Evolutionary conservation across 2,329 filamentous ascomycete species (phyloP).

Genomic region (Alternaria arbusti): DNA sequence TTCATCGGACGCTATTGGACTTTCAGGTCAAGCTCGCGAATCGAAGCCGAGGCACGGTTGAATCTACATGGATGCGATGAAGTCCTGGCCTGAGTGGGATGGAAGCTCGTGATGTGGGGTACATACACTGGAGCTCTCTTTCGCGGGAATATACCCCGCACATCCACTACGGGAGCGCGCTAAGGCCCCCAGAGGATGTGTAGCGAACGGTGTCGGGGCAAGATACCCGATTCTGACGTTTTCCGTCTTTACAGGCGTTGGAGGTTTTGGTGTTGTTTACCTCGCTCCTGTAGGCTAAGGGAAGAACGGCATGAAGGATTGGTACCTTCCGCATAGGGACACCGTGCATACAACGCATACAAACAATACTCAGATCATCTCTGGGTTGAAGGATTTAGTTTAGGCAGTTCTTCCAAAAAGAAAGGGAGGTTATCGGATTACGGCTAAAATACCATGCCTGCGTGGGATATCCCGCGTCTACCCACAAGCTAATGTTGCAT

Average conservation of each 20-base stretch:
- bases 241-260: not conserved
- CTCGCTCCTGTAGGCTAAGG: not conserved
- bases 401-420: not conserved
- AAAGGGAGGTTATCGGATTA: not conserved
- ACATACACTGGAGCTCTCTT: not conserved
- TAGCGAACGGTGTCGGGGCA: not conserved
- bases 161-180: not conserved
- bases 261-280: not conserved
- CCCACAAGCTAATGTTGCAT: not conserved
- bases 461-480: not conserved
- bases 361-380: not conserved
- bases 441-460: not conserved
- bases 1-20: not conserved
- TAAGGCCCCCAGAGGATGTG: not conserved
- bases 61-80: not conserved
- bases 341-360: not conserved
- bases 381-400: not conserved
- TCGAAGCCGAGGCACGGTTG: conserved; percentile 1
- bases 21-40: not conserved
- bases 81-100: not conserved
- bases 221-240: not conserved
- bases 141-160: not conserved
- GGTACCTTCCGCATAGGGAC: not conserved
- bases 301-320: not conserved
- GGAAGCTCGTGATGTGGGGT: conserved; percentile 3